Evolutionary conservation across 805 yeast species (phyloP).

Genomic region (Yarrowia deformans): DNA sequence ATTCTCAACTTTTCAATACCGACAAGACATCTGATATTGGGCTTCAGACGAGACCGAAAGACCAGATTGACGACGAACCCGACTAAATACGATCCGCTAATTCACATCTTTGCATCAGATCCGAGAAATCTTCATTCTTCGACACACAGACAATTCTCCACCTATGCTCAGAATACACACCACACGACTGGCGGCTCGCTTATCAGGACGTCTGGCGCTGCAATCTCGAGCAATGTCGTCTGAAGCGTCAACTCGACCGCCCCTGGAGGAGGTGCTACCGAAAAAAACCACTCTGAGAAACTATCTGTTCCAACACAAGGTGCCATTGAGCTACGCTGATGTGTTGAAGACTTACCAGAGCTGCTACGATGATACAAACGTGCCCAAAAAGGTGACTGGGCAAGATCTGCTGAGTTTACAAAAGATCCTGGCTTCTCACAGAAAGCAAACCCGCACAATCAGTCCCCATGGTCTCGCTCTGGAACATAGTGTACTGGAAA

Average conservation of each 20-base stretch:
- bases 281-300: slow-evolving; percentile 43
- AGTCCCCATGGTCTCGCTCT: slow-evolving; percentile 64
- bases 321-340: slow-evolving; percentile 45
- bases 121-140: not conserved
- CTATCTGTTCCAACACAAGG: slow-evolving; percentile 45
- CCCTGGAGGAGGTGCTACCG: slow-evolving; percentile 34
- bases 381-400: slow-evolving; percentile 60
- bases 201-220: slow-evolving; percentile 1
- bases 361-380: slow-evolving; percentile 42
- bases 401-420: slow-evolving; percentile 73
- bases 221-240: slow-evolving; percentile 1
- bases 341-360: slow-evolving; percentile 43
- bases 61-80: not conserved
- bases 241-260: not conserved
- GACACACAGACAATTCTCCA: not conserved
- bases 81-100: not conserved
- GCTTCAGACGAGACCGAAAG: not conserved
- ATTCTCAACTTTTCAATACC: slow-evolving; percentile 3
- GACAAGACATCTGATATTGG: slow-evolving; percentile 3
- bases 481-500: slow-evolving; percentile 78
- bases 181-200: not conserved
- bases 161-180: slow-evolving; percentile 21
- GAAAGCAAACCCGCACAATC: slow-evolving; percentile 66
- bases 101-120: not conserved
- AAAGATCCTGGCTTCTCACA: slow-evolving; percentile 65